Evolutionary conservation across 2,329 filamentous ascomycete species (phyloP).

Genomic region (Fusarium equiseti): DNA sequence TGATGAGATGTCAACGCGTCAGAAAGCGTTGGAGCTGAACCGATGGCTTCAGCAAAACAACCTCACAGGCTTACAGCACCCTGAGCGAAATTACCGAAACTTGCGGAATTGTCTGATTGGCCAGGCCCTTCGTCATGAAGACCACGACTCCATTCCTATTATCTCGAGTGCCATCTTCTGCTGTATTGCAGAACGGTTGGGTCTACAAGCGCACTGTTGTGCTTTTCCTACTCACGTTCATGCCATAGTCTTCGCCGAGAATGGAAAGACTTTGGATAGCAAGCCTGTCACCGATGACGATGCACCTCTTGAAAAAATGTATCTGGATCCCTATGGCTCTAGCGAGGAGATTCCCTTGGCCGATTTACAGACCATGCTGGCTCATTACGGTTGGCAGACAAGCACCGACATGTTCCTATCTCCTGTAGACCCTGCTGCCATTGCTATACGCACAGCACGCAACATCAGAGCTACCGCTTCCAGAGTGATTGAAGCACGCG

Average conservation of each 20-base stretch:
- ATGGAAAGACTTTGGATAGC: conserved; percentile 71
- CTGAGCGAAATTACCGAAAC: conserved; percentile 76
- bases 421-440: conserved; percentile 72
- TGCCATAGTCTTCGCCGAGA: conserved; percentile 75
- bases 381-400: conserved; percentile 59
- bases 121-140: conserved; percentile 77
- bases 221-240: conserved; percentile 89
- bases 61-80: conserved; percentile 77
- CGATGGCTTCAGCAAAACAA: conserved; percentile 76
- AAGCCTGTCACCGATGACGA: conserved; percentile 53
- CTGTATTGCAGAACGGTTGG: conserved; percentile 78
- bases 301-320: conserved; percentile 68
- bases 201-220: conserved; percentile 81
- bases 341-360: conserved; percentile 73
- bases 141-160: conserved; percentile 85
- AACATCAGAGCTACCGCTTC: conserved; percentile 81
- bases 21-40: conserved; percentile 76
- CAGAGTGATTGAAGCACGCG: conserved; percentile 48
- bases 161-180: conserved; percentile 91
- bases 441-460: conserved; percentile 77
- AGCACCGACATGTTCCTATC: conserved; percentile 66
- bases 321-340: conserved; percentile 83
- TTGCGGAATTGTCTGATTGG: conserved; percentile 91
- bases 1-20: conserved; percentile 68
- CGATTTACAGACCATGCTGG: conserved; percentile 71